Conservation (phyloP, 164 flowering plant species). For the Vitis vinifera region ASM3070453v1 NC_081815.1:3877001-3877500, state of each 20-base stretch:
- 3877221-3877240: slow-evolving; percentile 40
- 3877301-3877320: slow-evolving; percentile 35
- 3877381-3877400: neutral
- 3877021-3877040: slow-evolving; percentile 20
- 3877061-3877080: slow-evolving; percentile 37
- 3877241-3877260: slow-evolving; percentile 29
- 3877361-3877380: neutral
- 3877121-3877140: slow-evolving; percentile 42
- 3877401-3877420: too few relatives aligned
- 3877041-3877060: slow-evolving; percentile 43
- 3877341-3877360: slow-evolving; percentile 34
- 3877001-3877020: neutral
- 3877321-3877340: slow-evolving; percentile 32
- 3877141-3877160: slow-evolving; percentile 66
- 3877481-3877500: slow-evolving; percentile 40
- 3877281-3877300: slow-evolving; percentile 31
- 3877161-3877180: slow-evolving; percentile 61
- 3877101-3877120: slow-evolving; percentile 32
- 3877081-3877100: slow-evolving; percentile 39
- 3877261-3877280: slow-evolving; percentile 42
- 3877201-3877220: slow-evolving; percentile 46
- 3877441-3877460: slow-evolving; percentile 43
- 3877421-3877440: slow-evolving; percentile 25
- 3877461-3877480: slow-evolving; percentile 46
- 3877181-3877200: slow-evolving; percentile 58